A percentile compares a stretch with the other conserved stretches of the same genome.
These are phyloP conservation scores for Linaria vulgaris DNA, from an alignment of 257 asterid genomes.

Conservation along the genomic window DNA sequence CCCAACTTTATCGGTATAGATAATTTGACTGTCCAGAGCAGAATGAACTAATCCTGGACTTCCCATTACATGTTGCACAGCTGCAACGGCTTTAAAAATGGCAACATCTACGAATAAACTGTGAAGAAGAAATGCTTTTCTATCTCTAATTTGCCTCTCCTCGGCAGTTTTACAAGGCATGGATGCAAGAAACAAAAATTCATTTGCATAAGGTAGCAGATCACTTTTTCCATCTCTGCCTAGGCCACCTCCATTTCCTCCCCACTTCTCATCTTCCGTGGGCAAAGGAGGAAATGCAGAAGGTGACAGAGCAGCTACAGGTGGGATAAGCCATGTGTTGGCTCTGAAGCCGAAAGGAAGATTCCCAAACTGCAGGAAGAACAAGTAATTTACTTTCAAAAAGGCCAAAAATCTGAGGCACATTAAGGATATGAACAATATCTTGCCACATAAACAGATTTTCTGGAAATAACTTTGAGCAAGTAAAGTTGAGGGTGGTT, in stretches of 20 bases:
- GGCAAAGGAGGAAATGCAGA: slow-evolving; percentile 82
- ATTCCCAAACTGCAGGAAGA: slow-evolving; percentile 76
- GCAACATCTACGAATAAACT: slow-evolving; percentile 92
- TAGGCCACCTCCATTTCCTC: slow-evolving; percentile 96
- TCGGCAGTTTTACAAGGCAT: slow-evolving; percentile 97
- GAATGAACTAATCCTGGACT: slow-evolving; percentile 51
- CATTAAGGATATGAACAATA: slow-evolving; percentile 16
- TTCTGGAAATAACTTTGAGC: slow-evolving; percentile 17
- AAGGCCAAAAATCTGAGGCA: slow-evolving; percentile 9
- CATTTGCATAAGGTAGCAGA: slow-evolving; percentile 79
- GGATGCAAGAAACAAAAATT: slow-evolving; percentile 71
- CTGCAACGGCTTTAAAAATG: slow-evolving; percentile 77
- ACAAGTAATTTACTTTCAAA: slow-evolving; percentile 6
- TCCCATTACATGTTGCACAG: slow-evolving; percentile 65
- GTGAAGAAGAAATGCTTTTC: slow-evolving; percentile 95
- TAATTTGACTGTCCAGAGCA: slow-evolving; percentile 33
- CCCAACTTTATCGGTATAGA: slow-evolving; percentile 63
- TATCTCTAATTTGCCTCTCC: slow-evolving; percentile 91
- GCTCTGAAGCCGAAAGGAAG: slow-evolving; percentile 95
- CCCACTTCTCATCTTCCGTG: slow-evolving; percentile 90
- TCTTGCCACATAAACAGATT: slow-evolving; percentile 7
- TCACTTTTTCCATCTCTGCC: slow-evolving; percentile 87
- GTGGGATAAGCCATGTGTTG: slow-evolving; percentile 97
- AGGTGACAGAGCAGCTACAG: slow-evolving; percentile 72
- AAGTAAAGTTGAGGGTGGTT: slow-evolving; percentile 10